Conservation (phyloP, 192 early-diverging fungal species). For the Obelidium mucronatum region DNA sequence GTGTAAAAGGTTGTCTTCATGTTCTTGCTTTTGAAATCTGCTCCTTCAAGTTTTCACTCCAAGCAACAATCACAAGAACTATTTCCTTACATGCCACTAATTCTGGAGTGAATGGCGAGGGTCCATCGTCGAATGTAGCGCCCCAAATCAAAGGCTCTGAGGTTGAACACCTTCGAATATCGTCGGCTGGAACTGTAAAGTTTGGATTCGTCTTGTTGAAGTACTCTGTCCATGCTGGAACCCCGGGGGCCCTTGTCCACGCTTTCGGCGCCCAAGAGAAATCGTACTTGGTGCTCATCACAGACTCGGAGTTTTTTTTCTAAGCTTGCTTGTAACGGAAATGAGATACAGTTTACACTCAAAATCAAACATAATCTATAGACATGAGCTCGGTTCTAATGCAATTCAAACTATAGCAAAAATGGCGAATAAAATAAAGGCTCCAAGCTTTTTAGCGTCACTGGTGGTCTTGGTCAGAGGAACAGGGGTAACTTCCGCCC, state of each 20-base stretch:
- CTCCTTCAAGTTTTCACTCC: background rate
- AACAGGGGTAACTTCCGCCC: background rate
- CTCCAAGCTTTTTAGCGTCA: no score
- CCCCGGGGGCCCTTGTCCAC: background rate
- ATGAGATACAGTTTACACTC: no score
- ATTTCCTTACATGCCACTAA: background rate
- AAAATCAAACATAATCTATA: no score
- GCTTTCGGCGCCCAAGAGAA: background rate
- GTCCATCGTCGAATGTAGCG: conserved; percentile 43
- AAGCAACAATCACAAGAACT: background rate
- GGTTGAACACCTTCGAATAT: conserved; percentile 28
- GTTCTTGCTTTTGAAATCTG: background rate
- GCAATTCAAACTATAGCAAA: no score
- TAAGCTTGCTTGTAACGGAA: no score
- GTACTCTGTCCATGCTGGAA: conserved; percentile 4
- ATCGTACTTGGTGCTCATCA: no score
- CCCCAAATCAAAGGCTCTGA: conserved; percentile 34
- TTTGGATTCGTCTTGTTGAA: background rate
- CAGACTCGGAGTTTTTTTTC: no score
- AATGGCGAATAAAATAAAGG: no score
- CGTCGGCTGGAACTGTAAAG: background rate
- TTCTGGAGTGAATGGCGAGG: background rate
- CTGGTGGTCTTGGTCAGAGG: no score
- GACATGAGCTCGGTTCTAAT: no score
- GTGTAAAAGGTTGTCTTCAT: conserved; percentile 53